Evolutionary conservation across 1,284 basidiomycete species (phyloP).

Genomic region (Veloporphyrellus conicus): DNA sequence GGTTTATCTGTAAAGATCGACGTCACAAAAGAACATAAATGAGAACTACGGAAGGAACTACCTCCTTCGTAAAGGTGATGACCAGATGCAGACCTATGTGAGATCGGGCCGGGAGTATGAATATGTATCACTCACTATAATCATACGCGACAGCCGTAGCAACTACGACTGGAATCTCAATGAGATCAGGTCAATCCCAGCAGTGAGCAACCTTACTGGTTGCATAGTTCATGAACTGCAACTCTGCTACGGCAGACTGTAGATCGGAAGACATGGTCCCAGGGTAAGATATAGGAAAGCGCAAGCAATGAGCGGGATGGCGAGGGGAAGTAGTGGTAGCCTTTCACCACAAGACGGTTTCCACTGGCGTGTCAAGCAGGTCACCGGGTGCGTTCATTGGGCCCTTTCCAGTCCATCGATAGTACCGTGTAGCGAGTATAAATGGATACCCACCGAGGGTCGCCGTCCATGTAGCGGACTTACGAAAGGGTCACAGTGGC

Average conservation of each 20-base stretch:
- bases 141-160: constrained; percentile 17
- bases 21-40: background rate
- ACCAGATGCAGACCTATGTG: constrained; percentile 8
- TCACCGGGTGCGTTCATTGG: no score
- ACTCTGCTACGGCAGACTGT: constrained; percentile 3
- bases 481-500: no score
- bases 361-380: no score
- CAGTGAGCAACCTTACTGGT: constrained; percentile 9
- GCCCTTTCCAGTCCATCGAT: no score
- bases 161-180: constrained; percentile 8
- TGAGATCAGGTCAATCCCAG: constrained; percentile 1
- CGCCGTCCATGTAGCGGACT: no score
- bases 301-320: no score
- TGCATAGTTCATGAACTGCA: constrained; percentile 15
- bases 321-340: no score
- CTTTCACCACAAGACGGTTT: no score
- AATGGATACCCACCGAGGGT: no score
- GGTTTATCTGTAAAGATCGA: constrained; percentile 9
- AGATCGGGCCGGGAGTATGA: background rate
- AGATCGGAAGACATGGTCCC: constrained; percentile 17
- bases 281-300: background rate
- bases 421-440: no score
- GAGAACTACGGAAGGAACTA: background rate
- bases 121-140: constrained; percentile 15
- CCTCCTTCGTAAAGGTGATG: constrained; percentile 18